Evolutionary conservation across 1,139 yeast species (phyloP).

Genomic region (Blastobotrys ciferrii): DNA sequence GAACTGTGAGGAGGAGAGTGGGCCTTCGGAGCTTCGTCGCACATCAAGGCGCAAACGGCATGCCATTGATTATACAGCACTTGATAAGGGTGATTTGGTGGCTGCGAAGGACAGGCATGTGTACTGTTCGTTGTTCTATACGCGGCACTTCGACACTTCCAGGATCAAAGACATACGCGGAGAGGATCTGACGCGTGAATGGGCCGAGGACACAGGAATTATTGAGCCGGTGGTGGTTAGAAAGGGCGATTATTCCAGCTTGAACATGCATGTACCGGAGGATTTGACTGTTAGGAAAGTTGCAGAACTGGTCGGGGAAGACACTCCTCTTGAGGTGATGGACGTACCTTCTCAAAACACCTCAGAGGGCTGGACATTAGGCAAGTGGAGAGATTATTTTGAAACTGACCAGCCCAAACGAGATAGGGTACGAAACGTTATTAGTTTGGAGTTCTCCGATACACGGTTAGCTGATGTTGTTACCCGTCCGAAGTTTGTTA

Average conservation of each 20-base stretch:
- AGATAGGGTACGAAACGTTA: conserved; percentile 74
- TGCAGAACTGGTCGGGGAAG: conserved; percentile 60
- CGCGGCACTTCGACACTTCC: conserved; percentile 21
- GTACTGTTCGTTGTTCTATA: conserved; percentile 9
- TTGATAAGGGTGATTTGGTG: conserved; percentile 68
- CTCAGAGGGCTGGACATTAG: conserved; percentile 62
- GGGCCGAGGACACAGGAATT: conserved; percentile 38
- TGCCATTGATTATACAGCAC: conserved; percentile 72
- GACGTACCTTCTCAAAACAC: conserved; percentile 79
- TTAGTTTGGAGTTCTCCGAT: conserved; percentile 73
- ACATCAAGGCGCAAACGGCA: conserved; percentile 54
- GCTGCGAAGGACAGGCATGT: conserved; percentile 60
- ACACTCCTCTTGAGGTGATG: conserved; percentile 74
- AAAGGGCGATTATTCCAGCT: conserved; percentile 34
- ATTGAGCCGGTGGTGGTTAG: conserved; percentile 43
- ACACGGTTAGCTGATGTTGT: conserved; percentile 52
- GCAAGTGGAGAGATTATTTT: conserved; percentile 74
- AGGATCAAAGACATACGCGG: conserved; percentile 33
- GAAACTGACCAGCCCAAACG: conserved; percentile 46
- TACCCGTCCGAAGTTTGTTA: conserved; percentile 63
- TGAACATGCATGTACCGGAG: conserved; percentile 46
- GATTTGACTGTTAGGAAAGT: conserved; percentile 55
- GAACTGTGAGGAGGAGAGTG: conserved; percentile 45
- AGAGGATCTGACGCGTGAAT: conserved; percentile 40
- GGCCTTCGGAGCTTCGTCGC: conserved; percentile 55